Percentiles rank a stretch among this genome's conserved stretches.
Conservation (phyloP, 352 stramenopile genomes). For the Aphanomyces astaci region DNA sequence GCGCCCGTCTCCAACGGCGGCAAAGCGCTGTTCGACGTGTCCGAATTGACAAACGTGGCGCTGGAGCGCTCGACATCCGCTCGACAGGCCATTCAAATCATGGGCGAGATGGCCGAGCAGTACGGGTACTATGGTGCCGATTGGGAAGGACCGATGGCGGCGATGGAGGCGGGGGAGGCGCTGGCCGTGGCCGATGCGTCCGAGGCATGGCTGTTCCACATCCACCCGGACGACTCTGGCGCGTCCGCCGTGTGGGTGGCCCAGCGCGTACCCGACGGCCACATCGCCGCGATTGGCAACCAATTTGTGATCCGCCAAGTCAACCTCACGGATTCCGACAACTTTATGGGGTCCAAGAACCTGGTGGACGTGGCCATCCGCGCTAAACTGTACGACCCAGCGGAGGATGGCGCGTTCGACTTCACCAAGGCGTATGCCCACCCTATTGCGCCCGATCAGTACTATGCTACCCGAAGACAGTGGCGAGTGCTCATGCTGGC, state of each 20-base stretch:
- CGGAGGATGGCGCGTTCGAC: conserved; percentile 65
- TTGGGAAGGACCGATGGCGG: conserved; percentile 57
- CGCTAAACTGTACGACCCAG: conserved; percentile 65
- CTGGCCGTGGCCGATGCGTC: conserved; percentile 85
- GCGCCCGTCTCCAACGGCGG: conserved; percentile 60
- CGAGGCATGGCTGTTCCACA: conserved; percentile 95
- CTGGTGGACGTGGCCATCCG: conserved; percentile 80
- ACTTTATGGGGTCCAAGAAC: conserved; percentile 87
- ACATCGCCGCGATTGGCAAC: conserved; percentile 86
- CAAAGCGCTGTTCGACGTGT: conserved; percentile 83
- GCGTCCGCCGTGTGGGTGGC: conserved; percentile 90
- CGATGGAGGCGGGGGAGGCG: conserved; percentile 79
- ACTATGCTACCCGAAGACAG: conserved; percentile 86
- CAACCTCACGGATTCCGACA: conserved; percentile 58
- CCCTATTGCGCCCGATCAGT: conserved; percentile 52
- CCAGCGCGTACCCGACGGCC: conserved; percentile 83
- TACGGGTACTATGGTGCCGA: conserved; percentile 91
- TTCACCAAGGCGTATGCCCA: conserved; percentile 85
- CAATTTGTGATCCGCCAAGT: conserved; percentile 92
- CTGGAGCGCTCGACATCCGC: conserved; percentile 79
- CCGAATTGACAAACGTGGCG: conserved; percentile 81
- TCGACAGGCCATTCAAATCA: conserved; percentile 78
- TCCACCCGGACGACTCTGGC: conserved; percentile 89
- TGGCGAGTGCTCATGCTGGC: conserved; percentile 86
- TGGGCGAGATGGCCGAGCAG: conserved; percentile 88